Evolutionary conservation across 352 stramenopile genomes (phyloP).

Genomic region (Phytophthora fragariaefolia): DNA sequence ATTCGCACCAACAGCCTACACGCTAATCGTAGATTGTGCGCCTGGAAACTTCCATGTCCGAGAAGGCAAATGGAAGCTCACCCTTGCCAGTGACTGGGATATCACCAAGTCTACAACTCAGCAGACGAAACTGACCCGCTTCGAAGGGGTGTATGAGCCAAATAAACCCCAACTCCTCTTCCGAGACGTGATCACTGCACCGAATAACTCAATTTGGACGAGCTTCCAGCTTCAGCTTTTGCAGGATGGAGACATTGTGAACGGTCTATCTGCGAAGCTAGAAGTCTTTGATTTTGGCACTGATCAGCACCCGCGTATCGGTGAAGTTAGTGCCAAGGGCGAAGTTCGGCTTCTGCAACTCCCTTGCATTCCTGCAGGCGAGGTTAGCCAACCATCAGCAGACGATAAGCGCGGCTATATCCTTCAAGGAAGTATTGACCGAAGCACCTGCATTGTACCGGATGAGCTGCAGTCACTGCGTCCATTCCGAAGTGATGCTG

Average conservation of each 20-base stretch:
- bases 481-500: conserved; percentile 49
- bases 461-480: conserved; percentile 55
- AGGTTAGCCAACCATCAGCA: conserved; percentile 5
- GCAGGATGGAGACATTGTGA: conserved; percentile 21
- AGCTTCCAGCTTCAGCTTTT: conserved; percentile 60
- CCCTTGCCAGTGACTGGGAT: conserved; percentile 55
- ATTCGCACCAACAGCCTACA: conserved; percentile 35
- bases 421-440: conserved; percentile 72
- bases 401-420: conserved; percentile 57
- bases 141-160: conserved; percentile 59
- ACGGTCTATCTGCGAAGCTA: conserved; percentile 56
- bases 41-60: conserved; percentile 38
- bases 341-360: conserved; percentile 60
- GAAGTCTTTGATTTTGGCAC: conserved; percentile 57
- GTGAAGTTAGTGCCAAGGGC: conserved; percentile 36
- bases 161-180: conserved; percentile 76
- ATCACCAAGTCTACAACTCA: conserved; percentile 49
- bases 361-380: conserved; percentile 37
- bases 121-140: conserved; percentile 50
- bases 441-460: conserved; percentile 51
- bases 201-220: conserved; percentile 50
- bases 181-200: conserved; percentile 60
- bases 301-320: conserved; percentile 31
- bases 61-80: conserved; percentile 65
- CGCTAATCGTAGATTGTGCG: conserved; percentile 64